Evolutionary conservation across 1,139 yeast species (phyloP).

Genomic region (Hyphopichia khmerensis): DNA sequence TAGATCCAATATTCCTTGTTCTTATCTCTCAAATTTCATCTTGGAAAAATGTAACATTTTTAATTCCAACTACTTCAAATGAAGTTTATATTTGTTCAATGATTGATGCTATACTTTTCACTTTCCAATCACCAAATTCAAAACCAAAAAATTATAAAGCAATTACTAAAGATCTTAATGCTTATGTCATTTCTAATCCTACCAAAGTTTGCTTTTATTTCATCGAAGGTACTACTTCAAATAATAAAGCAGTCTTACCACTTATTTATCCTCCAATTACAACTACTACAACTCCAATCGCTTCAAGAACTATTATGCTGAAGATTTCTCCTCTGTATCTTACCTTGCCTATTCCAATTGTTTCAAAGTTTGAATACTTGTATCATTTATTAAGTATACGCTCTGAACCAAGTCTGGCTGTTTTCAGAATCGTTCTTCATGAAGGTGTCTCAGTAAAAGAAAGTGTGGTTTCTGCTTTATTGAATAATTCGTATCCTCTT

Average conservation of each 20-base stretch:
- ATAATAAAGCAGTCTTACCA: constrained; percentile 59
- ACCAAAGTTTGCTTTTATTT: constrained; percentile 46
- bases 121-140: constrained; percentile 19
- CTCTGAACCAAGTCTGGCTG: neutral
- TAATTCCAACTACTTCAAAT: constrained; percentile 46
- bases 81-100: constrained; percentile 32
- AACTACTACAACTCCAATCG: neutral
- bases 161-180: neutral
- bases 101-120: constrained; percentile 33
- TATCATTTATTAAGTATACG: constrained; percentile 17
- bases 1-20: constrained; percentile 46
- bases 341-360: constrained; percentile 33
- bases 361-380: constrained; percentile 20
- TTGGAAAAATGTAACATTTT: constrained; percentile 32
- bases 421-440: neutral
- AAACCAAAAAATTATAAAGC: neutral
- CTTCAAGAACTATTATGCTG: constrained; percentile 13
- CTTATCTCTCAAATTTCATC: constrained; percentile 22
- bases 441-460: neutral
- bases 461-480: neutral
- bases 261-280: constrained; percentile 11
- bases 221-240: constrained; percentile 70
- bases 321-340: constrained; percentile 37
- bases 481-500: neutral
- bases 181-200: neutral